A percentile compares a stretch with the other conserved stretches of the same genome.
These are phyloP conservation scores for Hammondia hammondi DNA, from an alignment of 169 alveolate species.

Conservation along the genomic window DNA sequence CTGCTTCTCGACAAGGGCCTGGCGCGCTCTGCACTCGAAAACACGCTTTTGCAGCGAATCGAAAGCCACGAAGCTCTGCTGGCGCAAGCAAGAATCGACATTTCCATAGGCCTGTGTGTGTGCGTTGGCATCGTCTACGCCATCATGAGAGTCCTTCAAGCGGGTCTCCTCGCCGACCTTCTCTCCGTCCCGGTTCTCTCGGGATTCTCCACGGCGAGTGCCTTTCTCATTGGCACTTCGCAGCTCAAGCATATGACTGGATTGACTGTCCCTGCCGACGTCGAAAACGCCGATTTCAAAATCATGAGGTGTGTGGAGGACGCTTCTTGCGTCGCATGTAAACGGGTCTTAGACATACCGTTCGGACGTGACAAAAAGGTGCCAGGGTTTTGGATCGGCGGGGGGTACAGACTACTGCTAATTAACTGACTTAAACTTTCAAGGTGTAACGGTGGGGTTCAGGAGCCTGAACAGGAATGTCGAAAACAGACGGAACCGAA, in stretches of 20 bases:
- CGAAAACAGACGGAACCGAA: no score
- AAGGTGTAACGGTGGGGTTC: no score
- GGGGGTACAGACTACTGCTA: no score
- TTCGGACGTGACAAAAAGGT: no score
- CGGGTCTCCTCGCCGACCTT: constrained; percentile 67
- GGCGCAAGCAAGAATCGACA: constrained; percentile 26
- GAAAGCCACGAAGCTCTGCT: constrained; percentile 38
- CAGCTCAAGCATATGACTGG: constrained; percentile 66
- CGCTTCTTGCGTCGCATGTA: no score
- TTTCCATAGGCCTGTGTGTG: constrained; percentile 57
- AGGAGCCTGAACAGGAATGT: no score
- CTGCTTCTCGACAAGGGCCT: constrained; percentile 14
- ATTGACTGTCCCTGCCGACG: constrained; percentile 46
- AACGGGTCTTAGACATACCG: no score
- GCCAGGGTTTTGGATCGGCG: no score
- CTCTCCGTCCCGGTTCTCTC: constrained; percentile 71
- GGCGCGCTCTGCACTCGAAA: constrained; percentile 41
- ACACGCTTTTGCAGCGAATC: not conserved
- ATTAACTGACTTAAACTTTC: no score
- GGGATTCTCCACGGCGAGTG: constrained; percentile 73
- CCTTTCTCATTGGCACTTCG: constrained; percentile 71
- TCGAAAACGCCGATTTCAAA: constrained; percentile 67
- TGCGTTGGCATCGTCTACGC: constrained; percentile 58
- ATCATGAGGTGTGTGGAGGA: constrained; percentile 42
- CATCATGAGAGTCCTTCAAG: constrained; percentile 58